Base-by-base conservation (phyloP, 345 rosid species). In the Rhodomyrtus tomentosa region DNA sequence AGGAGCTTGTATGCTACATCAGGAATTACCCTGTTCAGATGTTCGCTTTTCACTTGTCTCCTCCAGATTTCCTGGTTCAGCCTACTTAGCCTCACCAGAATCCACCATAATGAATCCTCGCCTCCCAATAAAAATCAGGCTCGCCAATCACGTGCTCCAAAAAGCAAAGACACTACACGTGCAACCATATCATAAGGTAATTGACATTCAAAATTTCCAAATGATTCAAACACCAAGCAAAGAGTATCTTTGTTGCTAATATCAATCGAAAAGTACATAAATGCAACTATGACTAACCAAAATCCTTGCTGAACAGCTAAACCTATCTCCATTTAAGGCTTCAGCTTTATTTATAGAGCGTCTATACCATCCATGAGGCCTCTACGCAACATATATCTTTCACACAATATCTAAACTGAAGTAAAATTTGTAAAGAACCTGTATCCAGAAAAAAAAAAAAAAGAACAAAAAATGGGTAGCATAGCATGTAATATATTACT, bases 11-110 rank as follows among this genome's bases (percentile, higher is more conserved):
- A 18, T 62, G 49, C 59, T 50, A 85, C 38, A 82, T 56, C 50
- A 68, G 53, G 48, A 21, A 36, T 55, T 80, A 93, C 94, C 93
- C 87, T 89, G 88, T 56, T 89, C 92, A 50, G 93, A 10, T 73
- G 87, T 73, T 83, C 90, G 92, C 38, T 48, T 50, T 5, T 84
- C 85, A 84, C 81, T 20, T 22, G 81, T 36, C 54, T 84, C 54
- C 53, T 84, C 85, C 80, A 32, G 36, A 50, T 83, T 55, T 83
- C 80, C 80, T 59, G 54, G 24, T 6, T 83, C 84, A 48, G 42
- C 79, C 74, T 27, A 55, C 79, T 58, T 29, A 82, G 88, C 83
- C 36, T 92, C 91, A 36, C 83, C 90, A 27, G 91, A 89, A 59
- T 91, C 92, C 4, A 91, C 87, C 96, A 93, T 92, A 20, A 21